Evolutionary conservation across 2,329 filamentous ascomycete genomes (phyloP).

Genomic region (Exophiala sideris): DNA sequence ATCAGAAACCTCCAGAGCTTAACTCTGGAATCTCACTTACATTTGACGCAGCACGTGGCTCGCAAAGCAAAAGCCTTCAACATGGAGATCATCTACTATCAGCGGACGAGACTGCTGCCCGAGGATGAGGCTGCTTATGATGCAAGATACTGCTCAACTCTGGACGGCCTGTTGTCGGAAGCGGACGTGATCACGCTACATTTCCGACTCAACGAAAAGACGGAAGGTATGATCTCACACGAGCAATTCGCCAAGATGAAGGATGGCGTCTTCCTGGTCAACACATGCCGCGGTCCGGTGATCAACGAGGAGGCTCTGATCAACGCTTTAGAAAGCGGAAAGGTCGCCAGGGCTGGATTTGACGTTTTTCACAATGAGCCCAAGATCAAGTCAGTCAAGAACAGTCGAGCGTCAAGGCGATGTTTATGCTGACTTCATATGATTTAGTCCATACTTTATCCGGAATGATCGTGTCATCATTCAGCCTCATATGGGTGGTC

Average conservation of each 20-base stretch:
- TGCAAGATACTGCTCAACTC: no score
- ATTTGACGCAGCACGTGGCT: no score
- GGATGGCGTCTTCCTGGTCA: slow-evolving; percentile 46
- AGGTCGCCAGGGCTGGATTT: slow-evolving; percentile 46
- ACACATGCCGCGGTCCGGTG: slow-evolving; percentile 50
- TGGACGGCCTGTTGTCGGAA: no score
- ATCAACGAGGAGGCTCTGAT: slow-evolving; percentile 49
- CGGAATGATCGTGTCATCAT: slow-evolving; percentile 42
- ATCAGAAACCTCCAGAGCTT: no score
- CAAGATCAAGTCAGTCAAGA: neutral
- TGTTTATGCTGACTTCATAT: neutral
- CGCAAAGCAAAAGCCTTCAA: slow-evolving; percentile 41
- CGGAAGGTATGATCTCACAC: slow-evolving; percentile 30
- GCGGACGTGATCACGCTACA: no score
- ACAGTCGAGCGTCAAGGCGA: no score
- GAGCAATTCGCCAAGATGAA: slow-evolving; percentile 48
- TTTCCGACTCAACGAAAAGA: no score
- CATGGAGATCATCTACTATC: slow-evolving; percentile 46
- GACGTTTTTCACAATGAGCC: slow-evolving; percentile 11
- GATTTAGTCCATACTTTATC: slow-evolving; percentile 34
- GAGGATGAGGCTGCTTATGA: slow-evolving; percentile 13
- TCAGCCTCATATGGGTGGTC: slow-evolving; percentile 46
- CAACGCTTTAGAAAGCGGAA: slow-evolving; percentile 45
- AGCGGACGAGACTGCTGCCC: slow-evolving; percentile 36
- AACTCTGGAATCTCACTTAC: no score